Base-by-base conservation (phyloP, 805 yeast species). In the Dipodascus geniculatus region DNA sequence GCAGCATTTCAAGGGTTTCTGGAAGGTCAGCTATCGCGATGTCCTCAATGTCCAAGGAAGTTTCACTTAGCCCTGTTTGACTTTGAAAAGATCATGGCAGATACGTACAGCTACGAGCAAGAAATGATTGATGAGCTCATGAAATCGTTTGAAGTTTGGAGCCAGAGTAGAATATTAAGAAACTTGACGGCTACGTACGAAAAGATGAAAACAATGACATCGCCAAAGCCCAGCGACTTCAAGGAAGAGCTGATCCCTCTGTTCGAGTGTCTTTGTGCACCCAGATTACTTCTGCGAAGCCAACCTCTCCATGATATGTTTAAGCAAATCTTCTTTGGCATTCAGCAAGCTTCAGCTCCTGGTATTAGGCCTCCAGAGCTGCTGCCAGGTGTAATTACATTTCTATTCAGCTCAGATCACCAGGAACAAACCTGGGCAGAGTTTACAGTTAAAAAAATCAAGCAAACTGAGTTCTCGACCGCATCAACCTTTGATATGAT, bases 1-100 rank as follows among this genome's bases (percentile, higher is more conserved):
- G 23, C 53, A 19, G 17, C 23, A 14, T 56, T 47, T 33, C 42
- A 42, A 22, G 23, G 22, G 19, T 24, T 42, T 17, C 42, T 56
- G 14, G 33, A 42, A 19, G 23, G 22, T 11, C 48, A 51, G 28
- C 23, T 57, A 16, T 38, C 52, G 42, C 48, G 48, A 3, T 58
- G 60, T 50, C 35, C 52, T 16, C 47, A 55, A 9, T 58, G 60
- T 48, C 55, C 56, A 3, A 28, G 55, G 23, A 48, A 47, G 19
- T 58, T 52, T 23, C 57, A 56, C 35, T n/a, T 38, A n/a, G 17
- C 17, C 14, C 14, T 38, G 19, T 38, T 38, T n/a, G 44, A 38
- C 17, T 17, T 38, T n/a, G 44, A 38, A 38, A 14, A 17, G 14
- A 38, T 38, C 44, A 38, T 38, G 44, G 17, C 44, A 38, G 44